Percentiles rank a stretch among this genome's conserved stretches.
Evolutionary conservation across 2,329 filamentous ascomycete species (phyloP).

Genomic region (Fusarium oxysporum): DNA sequence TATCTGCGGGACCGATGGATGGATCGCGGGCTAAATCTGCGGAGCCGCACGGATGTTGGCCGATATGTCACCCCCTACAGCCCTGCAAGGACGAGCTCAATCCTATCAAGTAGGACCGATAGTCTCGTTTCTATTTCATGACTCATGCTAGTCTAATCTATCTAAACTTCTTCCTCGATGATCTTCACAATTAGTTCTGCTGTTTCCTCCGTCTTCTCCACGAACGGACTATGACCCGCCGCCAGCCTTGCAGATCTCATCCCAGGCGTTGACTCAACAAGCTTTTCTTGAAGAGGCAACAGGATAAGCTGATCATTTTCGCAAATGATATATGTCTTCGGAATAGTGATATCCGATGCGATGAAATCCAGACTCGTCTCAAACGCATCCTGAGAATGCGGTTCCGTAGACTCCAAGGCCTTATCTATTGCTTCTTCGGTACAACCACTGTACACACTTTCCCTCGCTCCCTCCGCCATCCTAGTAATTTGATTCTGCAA

Average conservation of each 20-base stretch:
- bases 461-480: background rate
- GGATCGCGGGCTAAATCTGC: background rate
- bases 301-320: constrained; percentile 8
- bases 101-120: background rate
- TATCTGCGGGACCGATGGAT: background rate
- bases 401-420: background rate
- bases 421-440: background rate
- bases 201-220: background rate
- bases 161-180: background rate
- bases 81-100: background rate
- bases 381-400: constrained; percentile 24
- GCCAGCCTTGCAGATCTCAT: constrained; percentile 9
- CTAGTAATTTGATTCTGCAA: constrained; percentile 7
- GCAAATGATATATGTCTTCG: constrained; percentile 17
- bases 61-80: background rate
- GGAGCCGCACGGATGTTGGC: background rate
- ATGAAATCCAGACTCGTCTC: constrained; percentile 21
- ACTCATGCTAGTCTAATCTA: background rate
- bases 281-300: constrained; percentile 1
- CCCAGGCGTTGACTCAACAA: constrained; percentile 1
- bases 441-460: background rate
- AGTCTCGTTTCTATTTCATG: background rate
- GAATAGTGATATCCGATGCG: constrained; percentile 6
- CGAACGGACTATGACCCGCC: constrained; percentile 18
- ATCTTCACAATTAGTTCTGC: background rate